These are phyloP conservation scores for Phaeodactylum tricornutum DNA, from an alignment of 108 stramenopile genomes.

Conservation along the genomic window DNA sequence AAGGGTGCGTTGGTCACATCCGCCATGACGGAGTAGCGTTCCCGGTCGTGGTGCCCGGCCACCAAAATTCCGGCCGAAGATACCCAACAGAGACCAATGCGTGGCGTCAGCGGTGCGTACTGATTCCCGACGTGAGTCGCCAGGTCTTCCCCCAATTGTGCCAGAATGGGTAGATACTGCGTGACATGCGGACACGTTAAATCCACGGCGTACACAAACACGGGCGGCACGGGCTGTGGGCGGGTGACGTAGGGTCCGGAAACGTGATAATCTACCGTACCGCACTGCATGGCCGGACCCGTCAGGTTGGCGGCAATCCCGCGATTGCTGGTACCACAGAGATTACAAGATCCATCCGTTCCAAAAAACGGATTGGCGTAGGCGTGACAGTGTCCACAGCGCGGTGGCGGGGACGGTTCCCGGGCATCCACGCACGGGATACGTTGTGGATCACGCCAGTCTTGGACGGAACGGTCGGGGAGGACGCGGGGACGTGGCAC, in stretches of 20 bases:
- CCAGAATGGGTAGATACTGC: conserved; percentile 22
- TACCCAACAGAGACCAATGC: conserved; percentile 29
- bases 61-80: conserved; percentile 35
- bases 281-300: conserved; percentile 14
- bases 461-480: too few relatives aligned
- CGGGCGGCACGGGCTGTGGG: conserved; percentile 20
- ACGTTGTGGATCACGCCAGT: conserved; percentile 19
- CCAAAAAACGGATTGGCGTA: conserved; percentile 74
- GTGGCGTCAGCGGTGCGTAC: conserved; percentile 2
- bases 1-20: conserved; percentile 71
- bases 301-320: conserved; percentile 14
- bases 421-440: background rate
- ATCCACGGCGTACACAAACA: conserved; percentile 59
- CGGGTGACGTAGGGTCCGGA: conserved; percentile 53
- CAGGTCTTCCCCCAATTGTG: conserved; percentile 11
- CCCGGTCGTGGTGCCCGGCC: too few relatives aligned
- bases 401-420: conserved; percentile 23
- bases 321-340: conserved; percentile 36
- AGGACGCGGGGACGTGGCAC: conserved; percentile 10
- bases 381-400: conserved; percentile 57
- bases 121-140: conserved; percentile 22
- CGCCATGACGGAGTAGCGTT: conserved; percentile 32
- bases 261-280: conserved; percentile 68
- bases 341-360: conserved; percentile 28
- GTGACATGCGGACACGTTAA: conserved; percentile 20